A percentile compares a stretch with the other conserved stretches of the same genome.
phyloP scores from a whole-genome alignment of 305 asterid genomes.

The Solanum hybrid region DNA sequence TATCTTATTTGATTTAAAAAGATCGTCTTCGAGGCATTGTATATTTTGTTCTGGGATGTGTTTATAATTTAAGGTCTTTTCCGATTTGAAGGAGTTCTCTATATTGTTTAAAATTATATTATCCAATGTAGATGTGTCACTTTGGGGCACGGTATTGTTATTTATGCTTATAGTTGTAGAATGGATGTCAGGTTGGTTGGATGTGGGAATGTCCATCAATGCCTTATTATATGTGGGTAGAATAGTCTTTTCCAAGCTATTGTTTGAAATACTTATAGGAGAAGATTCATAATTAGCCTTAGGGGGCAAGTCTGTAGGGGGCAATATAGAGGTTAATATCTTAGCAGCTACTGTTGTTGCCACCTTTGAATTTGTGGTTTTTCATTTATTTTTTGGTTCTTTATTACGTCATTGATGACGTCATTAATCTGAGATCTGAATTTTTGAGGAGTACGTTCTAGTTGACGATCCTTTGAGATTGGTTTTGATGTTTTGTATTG shows the following conservation, averaged over 20 bases:
- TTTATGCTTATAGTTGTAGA: background rate
- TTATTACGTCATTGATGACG: background rate
- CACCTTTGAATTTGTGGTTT: background rate
- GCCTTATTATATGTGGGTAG: background rate
- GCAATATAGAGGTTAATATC: background rate
- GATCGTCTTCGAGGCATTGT: background rate
- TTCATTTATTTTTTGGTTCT: background rate
- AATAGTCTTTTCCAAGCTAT: background rate
- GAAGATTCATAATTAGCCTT: background rate
- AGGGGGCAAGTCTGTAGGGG: background rate
- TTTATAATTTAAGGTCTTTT: background rate
- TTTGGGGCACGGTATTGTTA: background rate
- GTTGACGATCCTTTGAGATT: too few species aligned
- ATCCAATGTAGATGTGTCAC: background rate
- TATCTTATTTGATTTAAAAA: background rate
- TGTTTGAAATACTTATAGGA: background rate
- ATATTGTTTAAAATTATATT: too few species aligned
- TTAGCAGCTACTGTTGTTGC: background rate
- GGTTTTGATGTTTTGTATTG: too few species aligned
- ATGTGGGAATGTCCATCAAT: background rate
- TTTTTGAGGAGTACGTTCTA: too few species aligned
- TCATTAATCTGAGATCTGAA: too few species aligned
- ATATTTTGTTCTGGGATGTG: background rate
- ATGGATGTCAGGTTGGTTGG: background rate
- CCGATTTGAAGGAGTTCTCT: background rate